These are phyloP conservation scores for Guadua angustifolia DNA, from an alignment of 176 grass and related monocot species.

Conservation along the genomic window DNA sequence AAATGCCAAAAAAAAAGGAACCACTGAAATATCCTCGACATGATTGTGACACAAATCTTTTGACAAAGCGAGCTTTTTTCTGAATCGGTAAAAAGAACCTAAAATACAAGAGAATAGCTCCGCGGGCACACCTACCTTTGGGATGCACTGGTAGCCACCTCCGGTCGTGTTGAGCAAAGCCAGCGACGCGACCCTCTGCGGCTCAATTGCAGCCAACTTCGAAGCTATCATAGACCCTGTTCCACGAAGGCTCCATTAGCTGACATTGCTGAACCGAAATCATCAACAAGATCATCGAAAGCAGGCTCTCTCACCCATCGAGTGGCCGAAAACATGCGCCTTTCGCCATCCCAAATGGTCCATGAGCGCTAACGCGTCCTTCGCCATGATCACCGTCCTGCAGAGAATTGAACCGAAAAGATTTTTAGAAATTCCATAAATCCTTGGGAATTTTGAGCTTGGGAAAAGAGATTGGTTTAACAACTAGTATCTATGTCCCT, in stretches of 20 bases:
- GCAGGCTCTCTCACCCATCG: slow-evolving; percentile 60
- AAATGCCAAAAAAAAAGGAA: background rate
- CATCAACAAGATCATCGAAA: background rate
- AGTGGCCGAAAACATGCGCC: slow-evolving; percentile 73
- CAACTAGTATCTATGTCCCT: background rate
- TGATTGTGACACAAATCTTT: background rate
- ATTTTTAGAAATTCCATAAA: no score
- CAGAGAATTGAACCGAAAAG: background rate
- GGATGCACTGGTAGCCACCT: slow-evolving; percentile 74
- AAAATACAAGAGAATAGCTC: background rate
- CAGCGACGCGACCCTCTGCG: slow-evolving; percentile 59
- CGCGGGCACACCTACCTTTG: slow-evolving; percentile 59
- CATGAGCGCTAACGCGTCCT: slow-evolving; percentile 66
- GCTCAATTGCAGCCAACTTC: slow-evolving; percentile 66
- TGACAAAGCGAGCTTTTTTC: background rate
- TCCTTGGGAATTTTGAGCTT: no score
- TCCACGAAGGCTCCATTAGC: background rate
- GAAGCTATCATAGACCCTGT: slow-evolving; percentile 78
- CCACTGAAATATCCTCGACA: background rate
- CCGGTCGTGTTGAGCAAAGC: slow-evolving; percentile 74
- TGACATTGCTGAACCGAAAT: background rate
- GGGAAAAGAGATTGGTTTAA: background rate
- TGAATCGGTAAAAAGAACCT: background rate
- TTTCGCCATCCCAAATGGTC: slow-evolving; percentile 70
- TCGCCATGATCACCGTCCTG: slow-evolving; percentile 79